Evolutionary conservation across 129 eudicot species (phyloP).

Genomic region (Saussurea involucrata): DNA sequence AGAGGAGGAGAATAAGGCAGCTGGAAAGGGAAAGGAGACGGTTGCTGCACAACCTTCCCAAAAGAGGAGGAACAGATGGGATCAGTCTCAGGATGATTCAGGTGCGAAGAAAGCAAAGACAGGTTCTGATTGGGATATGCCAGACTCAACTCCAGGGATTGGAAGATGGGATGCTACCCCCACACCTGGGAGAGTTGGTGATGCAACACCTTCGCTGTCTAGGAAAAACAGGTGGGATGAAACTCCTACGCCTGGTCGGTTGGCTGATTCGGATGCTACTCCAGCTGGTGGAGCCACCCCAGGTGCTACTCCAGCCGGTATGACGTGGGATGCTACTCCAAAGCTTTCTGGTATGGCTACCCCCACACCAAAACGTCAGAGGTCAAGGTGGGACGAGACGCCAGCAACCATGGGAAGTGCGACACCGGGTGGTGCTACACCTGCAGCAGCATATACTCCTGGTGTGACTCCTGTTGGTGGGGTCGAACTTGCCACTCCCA

Average conservation of each 20-base stretch:
- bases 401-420: slow-evolving; percentile 98
- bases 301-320: slow-evolving; percentile 99
- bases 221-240: slow-evolving; percentile 97
- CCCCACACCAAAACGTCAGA: slow-evolving; percentile 89
- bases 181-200: slow-evolving; percentile 84
- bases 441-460: slow-evolving; percentile 82
- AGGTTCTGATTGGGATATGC: slow-evolving; percentile 93
- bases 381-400: slow-evolving; percentile 99
- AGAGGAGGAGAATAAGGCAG: slow-evolving; percentile 58
- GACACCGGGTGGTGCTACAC: slow-evolving; percentile 83
- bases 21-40: slow-evolving; percentile 46
- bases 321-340: slow-evolving; percentile 99
- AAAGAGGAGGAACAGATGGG: slow-evolving; percentile 97
- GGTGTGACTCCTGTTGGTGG: slow-evolving; percentile 96
- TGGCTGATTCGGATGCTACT: slow-evolving; percentile 87
- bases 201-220: slow-evolving; percentile 81
- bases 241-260: slow-evolving; percentile 89
- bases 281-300: slow-evolving; percentile 93
- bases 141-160: slow-evolving; percentile 93
- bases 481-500: slow-evolving; percentile 90
- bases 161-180: slow-evolving; percentile 99
- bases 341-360: slow-evolving; percentile 86
- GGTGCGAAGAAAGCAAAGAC: slow-evolving; percentile 62
- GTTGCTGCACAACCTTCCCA: slow-evolving; percentile 48
- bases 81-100: slow-evolving; percentile 66